phyloP scores from a whole-genome alignment of 768 basidiomycete genomes.

The Lactarius psammicola region DNA sequence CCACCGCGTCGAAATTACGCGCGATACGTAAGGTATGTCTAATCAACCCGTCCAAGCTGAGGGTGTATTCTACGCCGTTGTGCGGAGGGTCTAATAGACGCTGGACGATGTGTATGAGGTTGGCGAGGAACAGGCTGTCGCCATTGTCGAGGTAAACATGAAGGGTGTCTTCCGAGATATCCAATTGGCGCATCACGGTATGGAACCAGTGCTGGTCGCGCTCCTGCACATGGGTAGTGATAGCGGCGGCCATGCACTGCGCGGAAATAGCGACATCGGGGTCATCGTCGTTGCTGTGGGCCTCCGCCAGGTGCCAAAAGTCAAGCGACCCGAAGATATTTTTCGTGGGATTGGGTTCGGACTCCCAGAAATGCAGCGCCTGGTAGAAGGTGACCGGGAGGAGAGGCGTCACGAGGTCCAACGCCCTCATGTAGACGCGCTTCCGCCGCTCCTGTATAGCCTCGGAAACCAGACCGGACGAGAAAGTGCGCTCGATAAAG shows the following conservation, averaged over 20 bases:
- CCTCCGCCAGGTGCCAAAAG: slow-evolving; percentile 21
- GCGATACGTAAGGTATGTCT: slow-evolving; percentile 19
- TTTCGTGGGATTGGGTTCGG: slow-evolving; percentile 9
- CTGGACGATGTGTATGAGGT: slow-evolving; percentile 22
- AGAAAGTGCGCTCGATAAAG: slow-evolving; percentile 23
- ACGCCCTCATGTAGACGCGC: slow-evolving; percentile 14
- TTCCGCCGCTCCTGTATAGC: slow-evolving; percentile 16
- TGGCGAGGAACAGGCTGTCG: slow-evolving; percentile 22
- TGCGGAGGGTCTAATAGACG: slow-evolving; percentile 8
- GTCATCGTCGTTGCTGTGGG: slow-evolving; percentile 19
- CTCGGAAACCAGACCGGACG: slow-evolving; percentile 19
- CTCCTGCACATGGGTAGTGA: slow-evolving; percentile 10
- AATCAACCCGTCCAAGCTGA: slow-evolving; percentile 16
- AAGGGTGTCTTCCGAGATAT: slow-evolving; percentile 9
- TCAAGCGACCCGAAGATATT: slow-evolving; percentile 16
- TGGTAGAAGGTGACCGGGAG: slow-evolving; percentile 21
- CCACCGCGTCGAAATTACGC: slow-evolving; percentile 11
- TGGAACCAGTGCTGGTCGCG: slow-evolving; percentile 19
- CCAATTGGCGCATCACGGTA: slow-evolving; percentile 14
- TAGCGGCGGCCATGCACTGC: slow-evolving; percentile 18
- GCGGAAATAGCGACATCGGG: slow-evolving; percentile 21
- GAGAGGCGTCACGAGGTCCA: slow-evolving; percentile 16
- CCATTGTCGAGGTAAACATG: slow-evolving; percentile 14
- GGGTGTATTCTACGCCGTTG: not conserved
- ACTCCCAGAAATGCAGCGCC: slow-evolving; percentile 17